These are phyloP conservation scores for Alternaria atra DNA, from an alignment of 2,329 filamentous ascomycete genomes.

Conservation along the genomic window DNA sequence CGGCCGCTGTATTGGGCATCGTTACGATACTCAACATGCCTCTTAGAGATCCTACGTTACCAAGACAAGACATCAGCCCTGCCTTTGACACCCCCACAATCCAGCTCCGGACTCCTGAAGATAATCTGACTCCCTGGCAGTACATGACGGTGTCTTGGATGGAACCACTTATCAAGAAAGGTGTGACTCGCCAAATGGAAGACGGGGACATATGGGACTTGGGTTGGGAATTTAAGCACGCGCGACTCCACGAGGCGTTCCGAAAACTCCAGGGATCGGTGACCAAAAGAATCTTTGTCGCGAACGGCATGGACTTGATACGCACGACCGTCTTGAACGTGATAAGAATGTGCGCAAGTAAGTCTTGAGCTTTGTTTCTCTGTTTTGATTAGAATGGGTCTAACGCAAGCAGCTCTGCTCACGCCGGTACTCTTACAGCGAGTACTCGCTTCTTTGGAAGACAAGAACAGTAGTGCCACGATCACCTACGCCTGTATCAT, in stretches of 20 bases:
- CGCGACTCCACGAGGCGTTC: constrained; percentile 76
- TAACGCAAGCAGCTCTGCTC: constrained; percentile 47
- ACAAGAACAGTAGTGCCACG: constrained; percentile 63
- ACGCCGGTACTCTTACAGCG: constrained; percentile 76
- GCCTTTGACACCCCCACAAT: constrained; percentile 65
- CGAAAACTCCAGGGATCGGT: constrained; percentile 77
- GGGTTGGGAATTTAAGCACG: constrained; percentile 83
- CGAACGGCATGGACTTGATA: constrained; percentile 81
- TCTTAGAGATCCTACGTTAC: constrained; percentile 67
- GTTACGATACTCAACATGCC: constrained; percentile 72
- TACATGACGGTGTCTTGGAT: constrained; percentile 90
- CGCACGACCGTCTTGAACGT: constrained; percentile 72
- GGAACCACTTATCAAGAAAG: constrained; percentile 73
- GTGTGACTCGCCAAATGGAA: constrained; percentile 71
- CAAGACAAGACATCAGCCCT: constrained; percentile 66
- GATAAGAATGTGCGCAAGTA: constrained; percentile 67
- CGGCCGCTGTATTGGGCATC: constrained; percentile 59
- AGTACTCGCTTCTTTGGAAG: constrained; percentile 72
- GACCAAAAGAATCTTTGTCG: constrained; percentile 71
- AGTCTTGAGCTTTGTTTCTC: constrained; percentile 19
- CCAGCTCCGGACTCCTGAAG: constrained; percentile 77
- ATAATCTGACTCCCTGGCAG: constrained; percentile 80
- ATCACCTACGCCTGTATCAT: constrained; percentile 72
- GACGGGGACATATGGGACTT: constrained; percentile 85
- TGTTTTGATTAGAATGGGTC: neutral